Conservation (phyloP, 371 early-diverging fungal genomes). For the Mortierella sp. region DNA sequence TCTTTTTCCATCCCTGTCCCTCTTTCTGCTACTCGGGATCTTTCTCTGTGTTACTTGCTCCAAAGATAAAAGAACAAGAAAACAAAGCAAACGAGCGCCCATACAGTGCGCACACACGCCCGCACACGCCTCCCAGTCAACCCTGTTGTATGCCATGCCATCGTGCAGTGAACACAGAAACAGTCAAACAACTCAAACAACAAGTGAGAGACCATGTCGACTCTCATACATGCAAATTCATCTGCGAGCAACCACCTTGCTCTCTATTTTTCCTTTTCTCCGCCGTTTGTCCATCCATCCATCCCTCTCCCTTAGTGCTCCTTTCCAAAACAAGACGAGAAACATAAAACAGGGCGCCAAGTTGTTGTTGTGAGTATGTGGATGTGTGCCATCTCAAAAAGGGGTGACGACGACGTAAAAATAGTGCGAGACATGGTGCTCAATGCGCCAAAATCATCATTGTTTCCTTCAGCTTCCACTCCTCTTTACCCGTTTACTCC, state of each 20-base stretch:
- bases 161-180: too few species aligned
- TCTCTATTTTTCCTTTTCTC: not conserved
- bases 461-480: not conserved
- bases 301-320: not conserved
- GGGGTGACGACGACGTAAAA: not conserved
- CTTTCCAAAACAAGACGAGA: constrained; percentile 1
- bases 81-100: not conserved
- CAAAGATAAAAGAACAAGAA: not conserved
- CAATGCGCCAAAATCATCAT: not conserved
- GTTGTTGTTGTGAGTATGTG: not conserved
- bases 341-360: not conserved
- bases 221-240: too few species aligned
- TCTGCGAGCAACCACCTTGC: not conserved
- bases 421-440: not conserved
- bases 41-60: constrained; percentile 4
- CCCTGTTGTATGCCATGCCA: too few species aligned
- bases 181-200: too few species aligned
- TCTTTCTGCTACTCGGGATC: not conserved
- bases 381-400: not conserved
- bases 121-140: not conserved
- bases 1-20: not conserved
- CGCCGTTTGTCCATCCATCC: not conserved
- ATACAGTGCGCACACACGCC: not conserved
- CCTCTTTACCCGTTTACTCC: not conserved
- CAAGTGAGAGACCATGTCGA: too few species aligned